Base-by-base conservation (phyloP, 495 filamentous ascomycete species). In the Aspergillus taichungensis region DNA sequence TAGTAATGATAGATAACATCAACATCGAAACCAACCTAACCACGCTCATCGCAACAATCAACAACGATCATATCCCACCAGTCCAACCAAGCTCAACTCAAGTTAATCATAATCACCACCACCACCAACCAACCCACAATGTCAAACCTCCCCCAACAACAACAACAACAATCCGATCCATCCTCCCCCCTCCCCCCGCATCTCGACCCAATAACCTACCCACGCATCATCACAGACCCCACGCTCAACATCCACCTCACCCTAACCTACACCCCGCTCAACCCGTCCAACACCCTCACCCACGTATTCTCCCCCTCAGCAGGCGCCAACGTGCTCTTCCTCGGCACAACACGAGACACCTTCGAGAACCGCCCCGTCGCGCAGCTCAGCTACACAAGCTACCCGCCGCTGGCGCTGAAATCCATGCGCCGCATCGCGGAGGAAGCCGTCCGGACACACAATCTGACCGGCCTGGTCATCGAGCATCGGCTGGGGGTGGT, bases 311-410 rank as follows among this genome's bases (percentile, higher is more conserved):
- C 82, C 46, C 83, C 87, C 18, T 72, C 80, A 55, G 90, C 91
- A 7, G 91, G 91, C 29, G 91, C 91, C 35, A 85, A 95, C 36
- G 83, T 95, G 13, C 62, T 96, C 29, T 97, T 97, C 66, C 61
- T 69, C 69, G 91, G 92, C 39, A 95, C 90, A 13, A 97, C 92
- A 8, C 78, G 92, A 35, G 80, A 95, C 63, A 83, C 79, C 59
- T 96, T 95, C 68, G 72, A 74, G 36, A 67, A 66, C 44, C 83
- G 84, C 46, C 67, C 85, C 9, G 92, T 98, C 47, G 72, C 77
- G 2, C 75, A 84, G 33, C 81, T 97, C 3, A 72, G 79, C 40
- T 97, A 97, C 68, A 83, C 82, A 3, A 73, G 86, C n/a, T 98
- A 97, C 63, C 65, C 73, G 4, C 76, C 82, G 0, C 77, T 86